Evolutionary conservation across 2,329 filamentous ascomycete genomes (phyloP).

Genomic region (Ceratocystis eucalypticola): DNA sequence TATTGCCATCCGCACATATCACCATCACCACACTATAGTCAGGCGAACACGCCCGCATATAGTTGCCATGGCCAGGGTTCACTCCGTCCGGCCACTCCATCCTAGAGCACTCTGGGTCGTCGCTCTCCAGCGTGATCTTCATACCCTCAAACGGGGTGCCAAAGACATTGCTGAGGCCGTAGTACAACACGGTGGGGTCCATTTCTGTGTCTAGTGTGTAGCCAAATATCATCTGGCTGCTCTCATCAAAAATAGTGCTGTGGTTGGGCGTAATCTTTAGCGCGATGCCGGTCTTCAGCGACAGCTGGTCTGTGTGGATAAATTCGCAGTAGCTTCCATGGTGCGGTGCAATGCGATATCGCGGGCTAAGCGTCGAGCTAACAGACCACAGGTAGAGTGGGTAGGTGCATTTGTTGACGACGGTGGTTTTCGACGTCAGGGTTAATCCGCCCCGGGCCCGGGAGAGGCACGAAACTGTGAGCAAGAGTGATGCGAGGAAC

Average conservation of each 20-base stretch:
- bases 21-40: slow-evolving; percentile 10
- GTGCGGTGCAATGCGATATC: slow-evolving; percentile 23
- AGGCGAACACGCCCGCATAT: slow-evolving; percentile 18
- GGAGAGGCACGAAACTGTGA: neutral
- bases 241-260: slow-evolving; percentile 29
- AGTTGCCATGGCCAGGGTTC: slow-evolving; percentile 28
- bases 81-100: slow-evolving; percentile 29
- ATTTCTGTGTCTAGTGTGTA: slow-evolving; percentile 27
- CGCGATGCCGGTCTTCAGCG: slow-evolving; percentile 27
- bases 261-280: slow-evolving; percentile 28
- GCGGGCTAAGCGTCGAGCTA: slow-evolving; percentile 24
- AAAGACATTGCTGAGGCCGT: slow-evolving; percentile 30
- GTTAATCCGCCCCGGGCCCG: neutral
- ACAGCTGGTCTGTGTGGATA: slow-evolving; percentile 27
- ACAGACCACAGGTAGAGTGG: slow-evolving; percentile 30
- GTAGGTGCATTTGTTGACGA: slow-evolving; percentile 29
- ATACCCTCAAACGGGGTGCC: slow-evolving; percentile 29
- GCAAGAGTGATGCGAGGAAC: neutral
- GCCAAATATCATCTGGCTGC: slow-evolving; percentile 30
- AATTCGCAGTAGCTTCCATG: slow-evolving; percentile 27
- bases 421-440: slow-evolving; percentile 16
- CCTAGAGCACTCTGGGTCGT: slow-evolving; percentile 25
- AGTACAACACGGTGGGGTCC: slow-evolving; percentile 25
- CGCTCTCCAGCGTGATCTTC: slow-evolving; percentile 26
- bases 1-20: neutral